These are phyloP conservation scores for Beauveria varroae DNA, from an alignment of 2,329 filamentous ascomycete species.

Conservation along the genomic window DNA sequence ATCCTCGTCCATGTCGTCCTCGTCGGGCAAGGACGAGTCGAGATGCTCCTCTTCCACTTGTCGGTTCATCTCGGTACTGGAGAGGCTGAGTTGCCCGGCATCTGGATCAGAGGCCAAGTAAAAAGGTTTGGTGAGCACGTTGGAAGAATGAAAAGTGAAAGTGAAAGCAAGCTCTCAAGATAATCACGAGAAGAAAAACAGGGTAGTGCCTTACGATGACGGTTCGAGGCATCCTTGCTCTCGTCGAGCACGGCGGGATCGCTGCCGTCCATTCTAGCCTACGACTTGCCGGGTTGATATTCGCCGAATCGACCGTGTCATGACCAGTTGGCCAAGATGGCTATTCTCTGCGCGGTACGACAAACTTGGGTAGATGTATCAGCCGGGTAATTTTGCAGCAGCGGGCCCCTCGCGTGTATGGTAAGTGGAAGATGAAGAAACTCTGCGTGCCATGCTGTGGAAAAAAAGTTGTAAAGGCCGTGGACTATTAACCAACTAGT, in stretches of 20 bases:
- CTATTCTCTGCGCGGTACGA: too few relatives aligned
- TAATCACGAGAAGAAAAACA: too few relatives aligned
- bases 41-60: background rate
- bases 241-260: background rate
- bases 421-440: background rate
- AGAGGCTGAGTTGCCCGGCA: background rate
- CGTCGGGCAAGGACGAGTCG: background rate
- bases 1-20: conserved; percentile 32
- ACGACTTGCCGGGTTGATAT: background rate
- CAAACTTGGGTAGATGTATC: background rate
- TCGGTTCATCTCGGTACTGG: background rate
- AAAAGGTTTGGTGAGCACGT: too few relatives aligned
- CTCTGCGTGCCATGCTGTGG: background rate
- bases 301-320: background rate
- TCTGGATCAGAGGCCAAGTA: background rate
- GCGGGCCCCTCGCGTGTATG: background rate
- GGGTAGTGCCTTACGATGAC: background rate
- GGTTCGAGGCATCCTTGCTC: background rate
- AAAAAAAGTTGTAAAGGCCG: background rate
- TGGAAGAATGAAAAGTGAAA: background rate
- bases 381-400: background rate
- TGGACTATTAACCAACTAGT: background rate
- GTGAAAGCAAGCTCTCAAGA: background rate
- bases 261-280: background rate
- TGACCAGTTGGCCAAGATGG: background rate